A percentile compares a stretch with the other conserved stretches of the same genome.
These are phyloP conservation scores for Phytophthora pinifolia DNA, from an alignment of 352 stramenopile species.

Conservation along the genomic window DNA sequence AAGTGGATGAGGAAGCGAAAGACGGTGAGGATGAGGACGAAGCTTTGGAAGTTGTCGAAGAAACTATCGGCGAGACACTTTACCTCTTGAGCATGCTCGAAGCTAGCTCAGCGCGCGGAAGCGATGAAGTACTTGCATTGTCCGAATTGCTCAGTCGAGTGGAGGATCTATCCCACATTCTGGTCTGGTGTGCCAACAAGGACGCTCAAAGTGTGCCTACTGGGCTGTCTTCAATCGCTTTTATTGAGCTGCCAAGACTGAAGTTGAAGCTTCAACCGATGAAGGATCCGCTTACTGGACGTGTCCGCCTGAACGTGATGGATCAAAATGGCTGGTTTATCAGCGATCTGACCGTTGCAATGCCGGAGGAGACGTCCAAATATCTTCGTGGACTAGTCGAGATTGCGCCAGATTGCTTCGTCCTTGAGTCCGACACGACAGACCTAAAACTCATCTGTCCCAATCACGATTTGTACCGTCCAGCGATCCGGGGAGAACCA, in stretches of 20 bases:
- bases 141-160: slow-evolving; percentile 92
- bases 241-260: slow-evolving; percentile 97
- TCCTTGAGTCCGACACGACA: slow-evolving; percentile 76
- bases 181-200: slow-evolving; percentile 92
- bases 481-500: slow-evolving; percentile 67
- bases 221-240: slow-evolving; percentile 77
- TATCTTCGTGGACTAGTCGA: slow-evolving; percentile 55
- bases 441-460: slow-evolving; percentile 79
- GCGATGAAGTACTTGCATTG: slow-evolving; percentile 55
- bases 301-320: slow-evolving; percentile 64
- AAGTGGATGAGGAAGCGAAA: slow-evolving; percentile 57
- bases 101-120: slow-evolving; percentile 43
- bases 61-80: slow-evolving; percentile 64
- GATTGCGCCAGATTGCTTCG: slow-evolving; percentile 60
- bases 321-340: slow-evolving; percentile 88
- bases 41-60: slow-evolving; percentile 58
- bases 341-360: slow-evolving; percentile 57
- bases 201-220: slow-evolving; percentile 1
- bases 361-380: slow-evolving; percentile 34
- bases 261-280: slow-evolving; percentile 94
- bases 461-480: slow-evolving; percentile 85
- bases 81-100: slow-evolving; percentile 95
- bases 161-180: slow-evolving; percentile 96
- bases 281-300: slow-evolving; percentile 45
- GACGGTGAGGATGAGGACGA: slow-evolving; percentile 46